Conservation (phyloP, 2,329 filamentous ascomycete genomes). For the Oidium heveae region DNA sequence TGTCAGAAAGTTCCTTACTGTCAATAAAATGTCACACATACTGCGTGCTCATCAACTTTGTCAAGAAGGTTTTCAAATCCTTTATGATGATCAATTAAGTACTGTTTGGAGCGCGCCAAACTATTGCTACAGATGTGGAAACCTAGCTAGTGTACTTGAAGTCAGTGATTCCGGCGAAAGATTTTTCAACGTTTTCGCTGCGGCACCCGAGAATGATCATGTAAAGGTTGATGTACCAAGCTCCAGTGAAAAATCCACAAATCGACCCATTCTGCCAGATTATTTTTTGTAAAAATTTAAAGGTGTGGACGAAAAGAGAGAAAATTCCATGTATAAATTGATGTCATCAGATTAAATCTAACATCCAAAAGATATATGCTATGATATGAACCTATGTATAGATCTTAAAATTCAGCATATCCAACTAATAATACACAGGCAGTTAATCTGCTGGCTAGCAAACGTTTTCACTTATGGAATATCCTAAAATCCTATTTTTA, state of each 20-base stretch:
- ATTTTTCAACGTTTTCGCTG: constrained; percentile 95
- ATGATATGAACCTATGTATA: too few species aligned
- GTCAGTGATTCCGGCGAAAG: constrained; percentile 81
- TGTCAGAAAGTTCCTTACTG: constrained; percentile 90
- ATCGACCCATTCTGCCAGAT: constrained; percentile 37
- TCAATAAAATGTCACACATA: constrained; percentile 96
- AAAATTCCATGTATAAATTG: too few species aligned
- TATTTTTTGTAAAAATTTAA: constrained; percentile 34
- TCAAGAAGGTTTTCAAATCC: constrained; percentile 89
- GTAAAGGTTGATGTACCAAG: constrained; percentile 70
- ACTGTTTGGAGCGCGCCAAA: constrained; percentile 96
- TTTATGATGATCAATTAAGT: constrained; percentile 82
- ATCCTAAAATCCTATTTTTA: neutral
- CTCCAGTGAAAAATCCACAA: constrained; percentile 43
- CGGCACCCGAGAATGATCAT: constrained; percentile 81
- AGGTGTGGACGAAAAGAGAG: neutral
- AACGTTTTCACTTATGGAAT: neutral
- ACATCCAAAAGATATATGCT: too few species aligned
- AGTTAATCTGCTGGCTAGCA: neutral
- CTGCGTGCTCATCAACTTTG: constrained; percentile 94
- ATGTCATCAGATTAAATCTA: too few species aligned
- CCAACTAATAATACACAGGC: too few species aligned
- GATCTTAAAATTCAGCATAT: too few species aligned
- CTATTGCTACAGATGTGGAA: constrained; percentile 67
- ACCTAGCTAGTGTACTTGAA: constrained; percentile 90